Evolutionary conservation across 1,139 yeast species (phyloP).

Genomic region (Blastobotrys petasosporus): DNA sequence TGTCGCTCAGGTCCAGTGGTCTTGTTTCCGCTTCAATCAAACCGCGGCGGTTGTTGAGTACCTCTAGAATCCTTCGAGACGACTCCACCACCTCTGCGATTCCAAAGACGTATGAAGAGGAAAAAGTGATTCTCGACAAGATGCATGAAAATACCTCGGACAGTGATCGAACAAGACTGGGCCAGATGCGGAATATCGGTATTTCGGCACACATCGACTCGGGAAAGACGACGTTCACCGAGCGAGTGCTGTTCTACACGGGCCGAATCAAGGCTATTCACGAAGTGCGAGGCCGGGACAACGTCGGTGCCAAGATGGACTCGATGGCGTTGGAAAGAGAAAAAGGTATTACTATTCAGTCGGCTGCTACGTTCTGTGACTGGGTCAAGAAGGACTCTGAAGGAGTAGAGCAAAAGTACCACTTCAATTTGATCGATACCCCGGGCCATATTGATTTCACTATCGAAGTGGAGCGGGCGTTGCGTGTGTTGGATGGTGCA

Average conservation of each 20-base stretch:
- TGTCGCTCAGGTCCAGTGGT: too few relatives aligned
- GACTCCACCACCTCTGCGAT: not conserved
- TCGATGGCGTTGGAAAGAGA: slow-evolving; percentile 97
- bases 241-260: slow-evolving; percentile 91
- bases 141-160: slow-evolving; percentile 49
- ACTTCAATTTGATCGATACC: slow-evolving; percentile 91
- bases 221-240: slow-evolving; percentile 95
- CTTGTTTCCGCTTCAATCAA: too few relatives aligned
- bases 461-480: slow-evolving; percentile 95
- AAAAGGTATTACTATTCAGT: slow-evolving; percentile 96
- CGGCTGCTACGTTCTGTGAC: slow-evolving; percentile 97
- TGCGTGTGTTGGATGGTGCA: slow-evolving; percentile 96
- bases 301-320: slow-evolving; percentile 98
- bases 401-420: slow-evolving; percentile 50
- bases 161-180: slow-evolving; percentile 51
- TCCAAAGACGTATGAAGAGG: slow-evolving; percentile 29
- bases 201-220: slow-evolving; percentile 97
- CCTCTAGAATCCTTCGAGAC: too few relatives aligned
- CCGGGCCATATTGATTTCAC: slow-evolving; percentile 99
- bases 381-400: slow-evolving; percentile 60
- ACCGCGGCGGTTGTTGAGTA: too few relatives aligned
- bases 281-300: slow-evolving; percentile 96
- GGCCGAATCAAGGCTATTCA: slow-evolving; percentile 97
- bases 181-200: slow-evolving; percentile 84
- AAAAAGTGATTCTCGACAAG: slow-evolving; percentile 28